Percentiles rank a stretch among this genome's conserved stretches.
Evolutionary conservation across 2,329 filamentous ascomycete genomes (phyloP).

Genomic region (Fusarium sp.): DNA sequence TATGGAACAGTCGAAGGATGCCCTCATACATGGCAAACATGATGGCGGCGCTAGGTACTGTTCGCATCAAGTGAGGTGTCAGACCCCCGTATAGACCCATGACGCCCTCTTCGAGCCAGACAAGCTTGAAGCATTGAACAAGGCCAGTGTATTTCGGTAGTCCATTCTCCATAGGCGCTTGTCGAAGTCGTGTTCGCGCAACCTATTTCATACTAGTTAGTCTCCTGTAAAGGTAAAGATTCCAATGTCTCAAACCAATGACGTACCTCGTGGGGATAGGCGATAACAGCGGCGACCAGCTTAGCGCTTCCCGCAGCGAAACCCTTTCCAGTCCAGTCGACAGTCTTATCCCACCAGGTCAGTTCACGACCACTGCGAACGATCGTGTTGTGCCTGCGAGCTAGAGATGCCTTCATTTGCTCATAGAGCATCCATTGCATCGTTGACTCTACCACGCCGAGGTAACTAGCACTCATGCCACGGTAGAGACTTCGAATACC

Average conservation of each 20-base stretch:
- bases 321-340: slow-evolving; percentile 82
- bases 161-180: slow-evolving; percentile 78
- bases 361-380: slow-evolving; percentile 67
- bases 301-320: slow-evolving; percentile 86
- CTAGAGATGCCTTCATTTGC: slow-evolving; percentile 83
- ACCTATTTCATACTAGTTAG: slow-evolving; percentile 58
- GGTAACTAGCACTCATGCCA: slow-evolving; percentile 88
- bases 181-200: slow-evolving; percentile 83
- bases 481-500: slow-evolving; percentile 86
- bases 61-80: slow-evolving; percentile 89
- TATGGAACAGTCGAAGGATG: slow-evolving; percentile 60
- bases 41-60: slow-evolving; percentile 91
- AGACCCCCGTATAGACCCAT: slow-evolving; percentile 88
- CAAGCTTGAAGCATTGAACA: slow-evolving; percentile 85
- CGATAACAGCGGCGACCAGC: slow-evolving; percentile 81
- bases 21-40: slow-evolving; percentile 91
- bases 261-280: slow-evolving; percentile 89
- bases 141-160: slow-evolving; percentile 88
- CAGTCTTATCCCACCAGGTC: slow-evolving; percentile 76
- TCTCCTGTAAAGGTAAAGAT: neutral
- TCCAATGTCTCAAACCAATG: neutral
- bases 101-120: slow-evolving; percentile 89
- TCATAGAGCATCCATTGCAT: slow-evolving; percentile 96
- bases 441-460: slow-evolving; percentile 90
- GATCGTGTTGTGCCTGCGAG: slow-evolving; percentile 67